Percentiles rank a stretch among this genome's conserved stretches.
Conservation (phyloP, 352 stramenopile genomes). For the Phytopythium aichiense region DNA sequence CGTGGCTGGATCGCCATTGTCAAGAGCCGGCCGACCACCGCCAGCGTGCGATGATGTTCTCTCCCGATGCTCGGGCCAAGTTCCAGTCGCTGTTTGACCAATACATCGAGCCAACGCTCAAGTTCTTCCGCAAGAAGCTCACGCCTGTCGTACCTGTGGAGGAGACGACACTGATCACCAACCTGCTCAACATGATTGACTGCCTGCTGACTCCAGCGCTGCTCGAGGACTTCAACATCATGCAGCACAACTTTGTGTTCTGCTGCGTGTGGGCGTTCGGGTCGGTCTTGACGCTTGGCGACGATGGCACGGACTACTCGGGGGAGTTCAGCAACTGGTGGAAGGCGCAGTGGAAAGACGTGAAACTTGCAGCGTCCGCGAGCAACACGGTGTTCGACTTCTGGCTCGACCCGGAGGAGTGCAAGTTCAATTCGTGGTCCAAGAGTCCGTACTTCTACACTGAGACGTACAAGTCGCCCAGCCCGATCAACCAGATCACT, state of each 20-base stretch:
- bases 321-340: conserved; percentile 95
- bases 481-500: conserved; percentile 87
- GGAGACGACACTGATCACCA: conserved; percentile 92
- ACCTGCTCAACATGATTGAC: conserved; percentile 94
- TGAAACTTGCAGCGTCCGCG: conserved; percentile 91
- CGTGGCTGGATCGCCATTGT: conserved; percentile 85
- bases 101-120: conserved; percentile 90
- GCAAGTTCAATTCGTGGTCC: conserved; percentile 93
- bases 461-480: conserved; percentile 81
- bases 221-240: conserved; percentile 70
- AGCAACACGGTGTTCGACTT: conserved; percentile 98
- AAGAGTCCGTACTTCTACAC: conserved; percentile 95
- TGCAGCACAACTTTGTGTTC: conserved; percentile 94
- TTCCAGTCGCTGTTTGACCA: conserved; percentile 89
- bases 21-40: conserved; percentile 60
- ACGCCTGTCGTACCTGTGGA: conserved; percentile 91
- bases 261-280: conserved; percentile 95
- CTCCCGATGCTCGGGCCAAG: conserved; percentile 64
- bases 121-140: conserved; percentile 93
- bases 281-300: conserved; percentile 88
- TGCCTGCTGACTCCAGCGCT: conserved; percentile 81
- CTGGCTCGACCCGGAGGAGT: conserved; percentile 91
- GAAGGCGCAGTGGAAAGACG: conserved; percentile 94
- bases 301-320: conserved; percentile 94
- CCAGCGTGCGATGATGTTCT: conserved; percentile 74